Conservation (phyloP, 2,329 filamentous ascomycete genomes). For the Aspergillus fijiensis region DNA sequence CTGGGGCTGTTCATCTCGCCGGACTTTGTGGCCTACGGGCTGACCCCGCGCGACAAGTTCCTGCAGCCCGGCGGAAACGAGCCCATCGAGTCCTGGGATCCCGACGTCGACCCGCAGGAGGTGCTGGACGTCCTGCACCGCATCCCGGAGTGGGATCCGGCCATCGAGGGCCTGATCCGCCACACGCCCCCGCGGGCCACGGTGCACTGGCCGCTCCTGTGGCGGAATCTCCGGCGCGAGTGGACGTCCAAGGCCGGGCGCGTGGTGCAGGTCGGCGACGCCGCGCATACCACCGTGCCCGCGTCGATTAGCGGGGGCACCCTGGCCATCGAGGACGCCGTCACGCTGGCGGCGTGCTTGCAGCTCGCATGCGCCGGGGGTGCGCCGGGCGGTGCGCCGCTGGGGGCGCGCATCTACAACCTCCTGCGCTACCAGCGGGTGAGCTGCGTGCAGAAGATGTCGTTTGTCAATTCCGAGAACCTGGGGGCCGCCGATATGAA, state of each 20-base stretch:
- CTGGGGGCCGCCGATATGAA: no score
- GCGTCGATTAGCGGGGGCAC: conserved; percentile 10
- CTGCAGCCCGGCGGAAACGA: no score
- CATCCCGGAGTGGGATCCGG: conserved; percentile 10
- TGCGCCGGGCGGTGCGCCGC: conserved; percentile 33
- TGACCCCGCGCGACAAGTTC: conserved; percentile 12
- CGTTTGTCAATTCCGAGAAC: conserved; percentile 43
- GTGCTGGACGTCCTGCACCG: conserved; percentile 15
- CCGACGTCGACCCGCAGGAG: conserved; percentile 11
- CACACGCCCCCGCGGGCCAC: conserved; percentile 31
- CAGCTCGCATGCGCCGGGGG: conserved; percentile 34
- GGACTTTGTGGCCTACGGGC: conserved; percentile 4
- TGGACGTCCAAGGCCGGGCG: conserved; percentile 30
- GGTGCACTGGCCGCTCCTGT: conserved; percentile 51
- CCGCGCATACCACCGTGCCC: conserved; percentile 14
- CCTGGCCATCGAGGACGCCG: conserved; percentile 12
- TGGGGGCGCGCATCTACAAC: conserved; percentile 18
- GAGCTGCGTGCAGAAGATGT: conserved; percentile 51
- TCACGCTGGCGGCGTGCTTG: conserved; percentile 37
- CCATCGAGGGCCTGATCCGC: conserved; percentile 17
- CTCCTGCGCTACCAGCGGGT: conserved; percentile 45
- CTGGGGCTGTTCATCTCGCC: conserved; percentile 4
- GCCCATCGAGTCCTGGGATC: conserved; percentile 14
- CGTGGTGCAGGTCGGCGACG: conserved; percentile 15
- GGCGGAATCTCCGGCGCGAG: conserved; percentile 48